Percentiles rank a stretch among this genome's conserved stretches.
Evolutionary conservation across 345 rosid genomes (phyloP).

Genomic region (Triadica sebifera): DNA sequence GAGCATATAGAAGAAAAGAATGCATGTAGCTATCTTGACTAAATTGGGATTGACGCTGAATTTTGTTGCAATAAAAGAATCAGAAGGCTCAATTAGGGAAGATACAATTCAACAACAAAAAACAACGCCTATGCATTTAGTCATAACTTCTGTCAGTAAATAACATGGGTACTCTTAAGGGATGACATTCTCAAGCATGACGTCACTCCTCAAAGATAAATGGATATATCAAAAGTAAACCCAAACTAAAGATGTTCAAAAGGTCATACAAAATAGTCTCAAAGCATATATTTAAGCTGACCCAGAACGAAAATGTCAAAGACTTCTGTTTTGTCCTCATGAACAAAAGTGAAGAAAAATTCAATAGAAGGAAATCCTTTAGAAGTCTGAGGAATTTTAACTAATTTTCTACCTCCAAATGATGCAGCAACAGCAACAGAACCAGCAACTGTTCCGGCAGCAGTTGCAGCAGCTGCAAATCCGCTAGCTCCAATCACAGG

Average conservation of each 20-base stretch:
- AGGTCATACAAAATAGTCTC: not conserved
- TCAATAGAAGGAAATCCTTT: slow-evolving; percentile 7
- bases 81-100: not conserved
- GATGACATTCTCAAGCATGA: not conserved
- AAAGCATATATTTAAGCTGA: not conserved
- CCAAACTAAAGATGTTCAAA: not conserved
- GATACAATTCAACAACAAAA: not conserved
- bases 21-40: no score
- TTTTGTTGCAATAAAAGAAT: no score
- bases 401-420: slow-evolving; percentile 76
- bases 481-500: slow-evolving; percentile 98
- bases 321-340: not conserved
- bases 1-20: not conserved
- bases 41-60: no score
- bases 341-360: slow-evolving; percentile 3
- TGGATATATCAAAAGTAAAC: not conserved
- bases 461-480: slow-evolving; percentile 95
- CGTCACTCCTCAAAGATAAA: not conserved
- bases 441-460: slow-evolving; percentile 94
- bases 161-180: not conserved
- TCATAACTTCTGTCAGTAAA: not conserved
- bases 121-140: not conserved
- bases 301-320: not conserved
- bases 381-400: slow-evolving; percentile 4
- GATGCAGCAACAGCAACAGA: slow-evolving; percentile 99